Evolutionary conservation across 371 early-diverging fungal species (phyloP), one percentile per base, ranked within the genome.

Genomic region (Conidiobolus incongruus): DNA sequence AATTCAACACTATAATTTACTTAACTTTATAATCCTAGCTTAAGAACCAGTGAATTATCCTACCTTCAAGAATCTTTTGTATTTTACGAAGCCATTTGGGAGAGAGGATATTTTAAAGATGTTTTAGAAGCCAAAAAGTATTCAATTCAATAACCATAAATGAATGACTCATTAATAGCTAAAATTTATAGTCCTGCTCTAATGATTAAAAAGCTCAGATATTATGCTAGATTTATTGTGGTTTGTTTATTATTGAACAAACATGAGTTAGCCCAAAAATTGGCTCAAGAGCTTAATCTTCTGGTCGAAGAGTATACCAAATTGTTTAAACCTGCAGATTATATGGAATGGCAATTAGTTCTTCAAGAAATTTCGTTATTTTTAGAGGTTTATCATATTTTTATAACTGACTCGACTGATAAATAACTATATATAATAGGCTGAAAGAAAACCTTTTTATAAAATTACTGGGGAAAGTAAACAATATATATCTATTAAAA

Each of bases 61-160:
- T 91, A 96, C 51, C 55, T 96, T 24, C 70, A 81, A 29, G 97
- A 96, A 54, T 76, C 94, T 0, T 88, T 70, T 49, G 75, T 83
- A 10, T 96, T 94, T 61, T 96, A 94, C 52, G 87, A 89, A 36
- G 97, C 95, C 1, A 88, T 93, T 42, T 78, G 82, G 32, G 89
- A 90, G 35, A 69, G 97, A 40, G 73, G 76, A 45, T 96, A 96
- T 52, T 94, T 94, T 50, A 76, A 77, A 45, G 90, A 91, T 46
- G 82, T 88, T 11, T 56, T 81, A 21, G 92, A 93, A 42, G 71
- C 74, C 7, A 86, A 85, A 58, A 85, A 75, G 73, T 77, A 63
- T 47, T 58, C 45, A 3, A 11, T 29, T 36, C 4, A 5, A 31
- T 20, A 35, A 44, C 17, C 4, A 19, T n/a, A 13, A 13, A 22